Conservation (phyloP, 345 rosid genomes). For the Moricandia moricandioides region DNA sequence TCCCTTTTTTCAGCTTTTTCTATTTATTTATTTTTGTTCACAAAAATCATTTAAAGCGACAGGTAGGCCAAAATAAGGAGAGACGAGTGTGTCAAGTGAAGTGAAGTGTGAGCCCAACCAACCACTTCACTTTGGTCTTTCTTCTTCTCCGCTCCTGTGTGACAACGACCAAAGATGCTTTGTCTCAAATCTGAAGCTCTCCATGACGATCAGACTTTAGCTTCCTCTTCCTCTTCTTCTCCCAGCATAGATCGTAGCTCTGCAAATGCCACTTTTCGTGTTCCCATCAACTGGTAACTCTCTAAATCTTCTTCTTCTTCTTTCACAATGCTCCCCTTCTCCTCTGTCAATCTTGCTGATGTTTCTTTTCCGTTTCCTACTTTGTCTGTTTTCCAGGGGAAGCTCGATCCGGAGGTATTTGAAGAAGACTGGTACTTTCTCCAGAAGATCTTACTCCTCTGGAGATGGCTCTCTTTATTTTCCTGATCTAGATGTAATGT, state of each 20-base stretch:
- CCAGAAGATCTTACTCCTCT: slow-evolving; percentile 52
- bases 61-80: slow-evolving; percentile 1
- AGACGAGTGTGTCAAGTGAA: slow-evolving; percentile 7
- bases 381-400: slow-evolving; percentile 38
- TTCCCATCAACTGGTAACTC: slow-evolving; percentile 53
- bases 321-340: not conserved
- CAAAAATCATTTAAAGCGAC: slow-evolving; percentile 21
- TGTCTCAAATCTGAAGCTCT: slow-evolving; percentile 57
- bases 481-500: slow-evolving; percentile 51
- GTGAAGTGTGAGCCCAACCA: slow-evolving; percentile 23
- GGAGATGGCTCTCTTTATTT: slow-evolving; percentile 49
- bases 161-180: slow-evolving; percentile 42
- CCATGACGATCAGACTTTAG: slow-evolving; percentile 42
- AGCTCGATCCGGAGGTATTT: slow-evolving; percentile 57
- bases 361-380: too few species aligned
- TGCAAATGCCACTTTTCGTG: slow-evolving; percentile 38
- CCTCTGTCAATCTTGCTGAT: too few species aligned
- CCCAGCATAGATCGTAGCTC: slow-evolving; percentile 30
- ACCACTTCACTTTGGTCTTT: slow-evolving; percentile 11
- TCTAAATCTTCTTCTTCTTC: slow-evolving; percentile 1
- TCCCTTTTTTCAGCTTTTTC: slow-evolving; percentile 30
- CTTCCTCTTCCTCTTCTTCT: slow-evolving; percentile 33
- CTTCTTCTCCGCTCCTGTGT: slow-evolving; percentile 14
- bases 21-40: not conserved
- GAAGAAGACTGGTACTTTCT: slow-evolving; percentile 45